Conservation (phyloP, 805 yeast species). For the Pichia nakasei region DNA sequence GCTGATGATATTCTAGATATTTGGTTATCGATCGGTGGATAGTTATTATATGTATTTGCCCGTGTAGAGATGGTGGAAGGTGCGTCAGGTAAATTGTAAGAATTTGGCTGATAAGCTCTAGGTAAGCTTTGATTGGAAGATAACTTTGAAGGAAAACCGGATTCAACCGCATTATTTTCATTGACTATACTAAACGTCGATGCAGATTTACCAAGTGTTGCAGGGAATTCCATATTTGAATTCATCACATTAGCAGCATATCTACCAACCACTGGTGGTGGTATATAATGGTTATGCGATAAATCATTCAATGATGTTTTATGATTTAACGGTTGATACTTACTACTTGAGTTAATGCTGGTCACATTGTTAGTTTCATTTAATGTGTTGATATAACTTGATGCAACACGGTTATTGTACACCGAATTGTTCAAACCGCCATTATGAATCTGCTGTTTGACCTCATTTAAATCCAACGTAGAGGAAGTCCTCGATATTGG, state of each 20-base stretch:
- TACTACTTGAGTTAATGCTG: no score
- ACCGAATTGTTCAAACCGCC: not conserved
- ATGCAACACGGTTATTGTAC: not conserved
- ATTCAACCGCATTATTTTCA: not conserved
- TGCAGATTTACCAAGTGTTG: not conserved
- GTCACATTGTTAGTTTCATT: not conserved
- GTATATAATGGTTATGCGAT: not conserved
- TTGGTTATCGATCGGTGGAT: not conserved
- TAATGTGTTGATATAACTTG: not conserved
- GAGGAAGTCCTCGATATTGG: constrained; percentile 52
- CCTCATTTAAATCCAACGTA: constrained; percentile 24
- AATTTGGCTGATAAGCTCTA: not conserved
- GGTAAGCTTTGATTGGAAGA: not conserved
- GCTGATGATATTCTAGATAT: not conserved
- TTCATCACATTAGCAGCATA: not conserved
- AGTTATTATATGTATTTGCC: no score
- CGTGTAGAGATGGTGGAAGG: no score
- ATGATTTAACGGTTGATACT: not conserved
- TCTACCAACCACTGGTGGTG: not conserved
- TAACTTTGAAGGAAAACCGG: no score
- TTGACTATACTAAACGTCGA: not conserved
- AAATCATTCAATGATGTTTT: not conserved
- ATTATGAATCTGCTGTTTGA: not conserved
- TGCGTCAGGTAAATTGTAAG: no score
- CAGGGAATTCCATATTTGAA: not conserved